These are phyloP conservation scores for Naganishia randhawae DNA, from an alignment of 768 basidiomycete species.

Conservation along the genomic window DNA sequence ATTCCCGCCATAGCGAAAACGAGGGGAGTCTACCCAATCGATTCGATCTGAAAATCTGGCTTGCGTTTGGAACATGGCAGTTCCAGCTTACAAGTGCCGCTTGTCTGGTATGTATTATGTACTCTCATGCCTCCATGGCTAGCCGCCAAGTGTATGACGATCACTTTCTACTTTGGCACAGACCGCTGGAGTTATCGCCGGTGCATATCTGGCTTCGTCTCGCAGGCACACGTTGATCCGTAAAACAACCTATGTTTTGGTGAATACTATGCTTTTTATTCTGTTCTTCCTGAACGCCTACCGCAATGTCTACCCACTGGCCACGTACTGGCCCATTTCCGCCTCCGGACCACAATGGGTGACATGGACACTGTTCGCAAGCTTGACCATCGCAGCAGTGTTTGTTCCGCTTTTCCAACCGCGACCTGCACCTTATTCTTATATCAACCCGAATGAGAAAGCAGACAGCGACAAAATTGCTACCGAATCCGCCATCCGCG, in stretches of 20 bases:
- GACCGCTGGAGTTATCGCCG: not conserved
- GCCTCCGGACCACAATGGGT: conserved; percentile 53
- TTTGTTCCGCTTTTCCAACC: conserved; percentile 61
- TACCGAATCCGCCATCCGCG: conserved; percentile 48
- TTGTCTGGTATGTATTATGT: not conserved
- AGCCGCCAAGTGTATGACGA: not conserved
- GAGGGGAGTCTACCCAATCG: not conserved
- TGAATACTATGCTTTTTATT: conserved; percentile 44
- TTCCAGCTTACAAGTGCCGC: not conserved
- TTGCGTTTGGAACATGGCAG: conserved; percentile 7
- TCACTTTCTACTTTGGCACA: not conserved
- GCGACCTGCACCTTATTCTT: conserved; percentile 61
- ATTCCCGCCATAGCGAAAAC: not conserved
- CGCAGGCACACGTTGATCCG: conserved; percentile 17
- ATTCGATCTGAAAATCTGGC: conserved; percentile 5
- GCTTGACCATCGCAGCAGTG: conserved; percentile 55
- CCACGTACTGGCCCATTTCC: conserved; percentile 56
- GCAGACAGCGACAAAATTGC: not conserved
- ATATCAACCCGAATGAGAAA: conserved; percentile 38
- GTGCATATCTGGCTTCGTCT: not conserved
- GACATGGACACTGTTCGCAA: conserved; percentile 58
- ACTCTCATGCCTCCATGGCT: no score
- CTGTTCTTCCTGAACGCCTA: conserved; percentile 57
- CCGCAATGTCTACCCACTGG: conserved; percentile 60
- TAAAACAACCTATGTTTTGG: not conserved